Evolutionary conservation across 1,139 yeast genomes (phyloP).

Genomic region (Blastobotrys niveus): DNA sequence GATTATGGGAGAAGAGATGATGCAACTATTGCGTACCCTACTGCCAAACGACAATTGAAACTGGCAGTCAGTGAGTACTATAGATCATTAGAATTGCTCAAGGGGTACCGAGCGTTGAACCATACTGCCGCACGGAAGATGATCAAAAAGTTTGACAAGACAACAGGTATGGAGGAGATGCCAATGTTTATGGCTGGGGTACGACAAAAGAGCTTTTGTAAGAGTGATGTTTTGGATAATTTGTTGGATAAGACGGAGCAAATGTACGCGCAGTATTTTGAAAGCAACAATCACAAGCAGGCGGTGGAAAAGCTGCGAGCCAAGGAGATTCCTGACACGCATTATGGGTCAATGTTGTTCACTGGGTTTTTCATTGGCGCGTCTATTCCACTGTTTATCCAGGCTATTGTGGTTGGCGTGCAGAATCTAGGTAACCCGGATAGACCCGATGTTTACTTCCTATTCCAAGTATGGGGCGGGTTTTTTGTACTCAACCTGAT

Average conservation of each 20-base stretch:
- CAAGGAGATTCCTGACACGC: constrained; percentile 36
- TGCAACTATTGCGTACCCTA: constrained; percentile 44
- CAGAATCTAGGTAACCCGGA: constrained; percentile 26
- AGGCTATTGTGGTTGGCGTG: constrained; percentile 50
- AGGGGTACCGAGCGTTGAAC: constrained; percentile 70
- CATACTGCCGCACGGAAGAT: constrained; percentile 86
- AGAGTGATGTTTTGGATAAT: constrained; percentile 62
- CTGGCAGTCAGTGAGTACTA: constrained; percentile 76
- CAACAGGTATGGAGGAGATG: constrained; percentile 47
- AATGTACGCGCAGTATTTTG: constrained; percentile 60
- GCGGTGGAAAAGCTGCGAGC: constrained; percentile 69
- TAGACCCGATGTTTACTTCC: constrained; percentile 36
- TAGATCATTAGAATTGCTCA: constrained; percentile 68
- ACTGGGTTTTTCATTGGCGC: constrained; percentile 65
- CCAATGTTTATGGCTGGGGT: constrained; percentile 56
- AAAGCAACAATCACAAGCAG: constrained; percentile 63
- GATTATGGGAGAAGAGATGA: constrained; percentile 17
- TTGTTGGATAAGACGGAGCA: constrained; percentile 60
- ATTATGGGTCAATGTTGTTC: constrained; percentile 31
- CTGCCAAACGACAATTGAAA: constrained; percentile 70
- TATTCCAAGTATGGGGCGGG: constrained; percentile 91
- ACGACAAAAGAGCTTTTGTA: constrained; percentile 49
- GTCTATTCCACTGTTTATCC: constrained; percentile 55
- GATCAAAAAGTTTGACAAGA: constrained; percentile 82
- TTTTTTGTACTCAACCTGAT: constrained; percentile 61